These are phyloP conservation scores for Dalbergia cultrata DNA, from an alignment of 306 rosid species.

Conservation along the genomic window DNA sequence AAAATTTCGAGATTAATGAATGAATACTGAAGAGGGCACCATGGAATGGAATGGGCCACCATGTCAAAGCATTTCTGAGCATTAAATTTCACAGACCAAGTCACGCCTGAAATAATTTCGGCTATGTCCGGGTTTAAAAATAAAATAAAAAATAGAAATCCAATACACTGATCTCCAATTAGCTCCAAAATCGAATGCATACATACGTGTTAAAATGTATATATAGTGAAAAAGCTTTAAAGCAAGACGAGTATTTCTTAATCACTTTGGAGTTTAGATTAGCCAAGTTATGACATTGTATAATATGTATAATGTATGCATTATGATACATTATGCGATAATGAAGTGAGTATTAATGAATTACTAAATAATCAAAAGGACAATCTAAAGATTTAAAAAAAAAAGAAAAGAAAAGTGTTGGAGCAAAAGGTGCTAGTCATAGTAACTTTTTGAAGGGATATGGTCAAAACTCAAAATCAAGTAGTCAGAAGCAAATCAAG, in stretches of 20 bases:
- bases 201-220: neutral
- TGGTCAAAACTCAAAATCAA: slow-evolving; percentile 40
- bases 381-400: neutral
- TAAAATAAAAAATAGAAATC: neutral
- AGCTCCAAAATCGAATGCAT: neutral
- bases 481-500: neutral
- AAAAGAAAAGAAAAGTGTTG: neutral
- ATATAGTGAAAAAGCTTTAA: neutral
- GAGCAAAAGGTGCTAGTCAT: slow-evolving; percentile 42
- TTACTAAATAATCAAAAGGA: slow-evolving; percentile 1
- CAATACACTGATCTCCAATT: neutral
- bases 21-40: slow-evolving; percentile 7
- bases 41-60: slow-evolving; percentile 38
- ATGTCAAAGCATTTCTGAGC: slow-evolving; percentile 34
- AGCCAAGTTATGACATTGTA: neutral
- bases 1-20: slow-evolving; percentile 10
- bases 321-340: neutral
- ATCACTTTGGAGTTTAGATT: neutral
- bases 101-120: slow-evolving; percentile 43
- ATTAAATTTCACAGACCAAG: slow-evolving; percentile 39
- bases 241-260: neutral
- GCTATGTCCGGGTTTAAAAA: neutral
- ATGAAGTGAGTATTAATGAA: neutral
- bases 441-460: slow-evolving; percentile 50
- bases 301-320: neutral